Conservation (phyloP, 768 basidiomycete species). For the Collybia sp. region DNA sequence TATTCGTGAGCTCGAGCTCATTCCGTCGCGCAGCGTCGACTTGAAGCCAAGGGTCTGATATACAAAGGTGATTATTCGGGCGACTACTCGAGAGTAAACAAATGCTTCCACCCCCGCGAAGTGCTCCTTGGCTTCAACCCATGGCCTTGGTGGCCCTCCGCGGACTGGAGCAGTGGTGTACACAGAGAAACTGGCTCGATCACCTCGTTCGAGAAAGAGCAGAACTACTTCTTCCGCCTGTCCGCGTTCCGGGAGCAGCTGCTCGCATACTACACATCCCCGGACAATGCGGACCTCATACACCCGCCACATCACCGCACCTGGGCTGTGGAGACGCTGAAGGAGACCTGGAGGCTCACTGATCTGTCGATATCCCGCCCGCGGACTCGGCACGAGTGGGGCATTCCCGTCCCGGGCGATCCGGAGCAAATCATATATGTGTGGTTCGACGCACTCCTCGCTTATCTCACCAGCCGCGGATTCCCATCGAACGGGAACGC, state of each 20-base stretch:
- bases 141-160: too few relatives aligned
- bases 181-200: constrained; percentile 68
- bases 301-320: constrained; percentile 50
- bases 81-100: constrained; percentile 91
- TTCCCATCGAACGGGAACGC: constrained; percentile 48
- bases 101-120: constrained; percentile 80
- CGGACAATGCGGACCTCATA: constrained; percentile 28
- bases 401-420: constrained; percentile 80
- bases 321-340: constrained; percentile 40
- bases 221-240: constrained; percentile 87
- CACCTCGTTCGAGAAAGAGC: constrained; percentile 80
- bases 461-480: constrained; percentile 45
- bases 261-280: constrained; percentile 43
- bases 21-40: constrained; percentile 32
- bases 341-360: constrained; percentile 36
- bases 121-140: too few relatives aligned
- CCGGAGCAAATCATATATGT: constrained; percentile 84
- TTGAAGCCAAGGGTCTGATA: constrained; percentile 58
- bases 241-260: constrained; percentile 58
- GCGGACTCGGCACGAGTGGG: constrained; percentile 71
- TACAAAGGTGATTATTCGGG: constrained; percentile 81
- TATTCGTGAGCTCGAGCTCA: background rate
- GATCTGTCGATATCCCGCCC: constrained; percentile 84
- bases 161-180: too few relatives aligned
- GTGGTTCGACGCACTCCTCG: constrained; percentile 88